These are phyloP conservation scores for Lactarius tabidus DNA, from an alignment of 768 basidiomycete genomes.

Conservation along the genomic window DNA sequence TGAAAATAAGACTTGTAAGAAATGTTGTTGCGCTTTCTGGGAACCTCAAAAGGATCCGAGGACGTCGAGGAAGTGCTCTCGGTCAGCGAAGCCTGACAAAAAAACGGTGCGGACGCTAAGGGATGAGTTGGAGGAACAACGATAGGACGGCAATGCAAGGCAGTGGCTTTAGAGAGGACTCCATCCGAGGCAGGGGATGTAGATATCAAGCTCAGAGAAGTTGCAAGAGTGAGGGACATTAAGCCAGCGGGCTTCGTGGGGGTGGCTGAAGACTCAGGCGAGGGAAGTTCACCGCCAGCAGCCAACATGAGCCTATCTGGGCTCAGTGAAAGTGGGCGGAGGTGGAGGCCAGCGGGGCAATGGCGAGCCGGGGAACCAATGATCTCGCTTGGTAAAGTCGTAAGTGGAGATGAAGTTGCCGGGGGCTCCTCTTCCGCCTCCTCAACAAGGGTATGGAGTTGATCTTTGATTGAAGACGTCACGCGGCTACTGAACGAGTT, in stretches of 20 bases:
- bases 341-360: conserved; percentile 61
- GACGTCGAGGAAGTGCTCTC: conserved; percentile 30
- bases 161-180: conserved; percentile 11
- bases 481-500: conserved; percentile 78
- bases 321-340: no score
- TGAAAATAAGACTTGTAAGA: conserved; percentile 56
- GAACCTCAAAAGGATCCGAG: conserved; percentile 34
- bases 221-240: conserved; percentile 49
- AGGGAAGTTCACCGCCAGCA: conserved; percentile 27
- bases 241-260: conserved; percentile 47
- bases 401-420: conserved; percentile 28
- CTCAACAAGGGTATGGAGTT: conserved; percentile 73
- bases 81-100: conserved; percentile 32
- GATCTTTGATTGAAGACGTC: conserved; percentile 66
- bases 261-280: conserved; percentile 48
- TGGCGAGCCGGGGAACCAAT: conserved; percentile 40
- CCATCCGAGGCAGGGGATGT: conserved; percentile 15
- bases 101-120: conserved; percentile 35
- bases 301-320: conserved; percentile 38
- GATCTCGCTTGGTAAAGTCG: conserved; percentile 11
- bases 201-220: conserved; percentile 25
- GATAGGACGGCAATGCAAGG: conserved; percentile 36
- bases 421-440: conserved; percentile 81
- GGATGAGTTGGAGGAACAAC: conserved; percentile 28
- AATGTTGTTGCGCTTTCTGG: conserved; percentile 62